Evolutionary conservation across 2,329 filamentous ascomycete genomes (phyloP).

Genomic region (Penicillium sp.): DNA sequence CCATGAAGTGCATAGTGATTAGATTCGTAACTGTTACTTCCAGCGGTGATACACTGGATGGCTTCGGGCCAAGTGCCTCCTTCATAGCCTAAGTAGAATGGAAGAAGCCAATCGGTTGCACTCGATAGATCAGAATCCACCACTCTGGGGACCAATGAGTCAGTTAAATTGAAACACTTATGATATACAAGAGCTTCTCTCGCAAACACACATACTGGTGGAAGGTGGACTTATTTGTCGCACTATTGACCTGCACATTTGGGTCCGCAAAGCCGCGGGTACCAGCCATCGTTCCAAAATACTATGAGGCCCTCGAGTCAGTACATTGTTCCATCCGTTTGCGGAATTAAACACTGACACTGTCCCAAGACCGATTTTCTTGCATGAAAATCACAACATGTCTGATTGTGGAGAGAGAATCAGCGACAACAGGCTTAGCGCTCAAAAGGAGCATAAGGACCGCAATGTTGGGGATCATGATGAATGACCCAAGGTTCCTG

Average conservation of each 20-base stretch:
- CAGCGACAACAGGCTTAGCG: no score
- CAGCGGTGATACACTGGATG: not conserved
- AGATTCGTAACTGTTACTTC: slow-evolving; percentile 47
- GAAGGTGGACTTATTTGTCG: not conserved
- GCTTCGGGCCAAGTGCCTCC: not conserved
- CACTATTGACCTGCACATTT: slow-evolving; percentile 52
- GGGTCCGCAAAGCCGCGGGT: slow-evolving; percentile 58
- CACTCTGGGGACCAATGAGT: no score
- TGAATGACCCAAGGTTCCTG: no score
- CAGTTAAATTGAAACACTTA: no score
- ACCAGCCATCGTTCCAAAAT: slow-evolving; percentile 58
- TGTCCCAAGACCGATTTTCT: slow-evolving; percentile 47
- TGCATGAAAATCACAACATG: slow-evolving; percentile 63
- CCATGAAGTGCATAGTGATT: slow-evolving; percentile 47
- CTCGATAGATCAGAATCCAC: no score
- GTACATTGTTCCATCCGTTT: not conserved
- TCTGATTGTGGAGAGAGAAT: slow-evolving; percentile 38
- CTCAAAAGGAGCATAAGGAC: no score
- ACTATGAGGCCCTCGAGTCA: slow-evolving; percentile 30
- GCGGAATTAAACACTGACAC: slow-evolving; percentile 22
- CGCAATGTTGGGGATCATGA: no score
- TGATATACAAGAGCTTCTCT: no score
- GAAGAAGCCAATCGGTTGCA: no score
- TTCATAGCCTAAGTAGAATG: no score
- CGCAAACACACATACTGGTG: slow-evolving; percentile 5